phyloP scores from a whole-genome alignment of 2,329 filamentous ascomycete species.

The Cephalotrichum gorgonifer region DNA sequence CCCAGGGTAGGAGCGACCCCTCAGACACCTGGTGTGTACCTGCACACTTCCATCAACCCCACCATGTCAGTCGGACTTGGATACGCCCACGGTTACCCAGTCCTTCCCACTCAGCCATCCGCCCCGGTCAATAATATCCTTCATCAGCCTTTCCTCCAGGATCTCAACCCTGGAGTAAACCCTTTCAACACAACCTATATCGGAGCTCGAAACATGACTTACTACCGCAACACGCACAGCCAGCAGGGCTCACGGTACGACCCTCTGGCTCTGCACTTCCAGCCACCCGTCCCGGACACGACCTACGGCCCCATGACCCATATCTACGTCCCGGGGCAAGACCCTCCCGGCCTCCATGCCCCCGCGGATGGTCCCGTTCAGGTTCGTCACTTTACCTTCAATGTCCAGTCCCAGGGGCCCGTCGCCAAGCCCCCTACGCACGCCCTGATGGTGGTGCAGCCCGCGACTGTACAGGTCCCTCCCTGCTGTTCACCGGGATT shows the following conservation, averaged over 20 bases:
- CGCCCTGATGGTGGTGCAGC: background rate
- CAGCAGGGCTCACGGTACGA: conserved; percentile 20
- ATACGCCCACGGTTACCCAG: background rate
- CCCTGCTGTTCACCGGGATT: background rate
- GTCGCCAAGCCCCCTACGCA: background rate
- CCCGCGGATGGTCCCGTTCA: conserved; percentile 20
- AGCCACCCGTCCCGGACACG: conserved; percentile 49
- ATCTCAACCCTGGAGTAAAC: background rate
- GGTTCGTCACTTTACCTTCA: conserved; percentile 15
- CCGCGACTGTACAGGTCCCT: background rate
- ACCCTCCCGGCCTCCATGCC: conserved; percentile 20
- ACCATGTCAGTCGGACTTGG: conserved; percentile 1
- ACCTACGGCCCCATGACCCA: conserved; percentile 44
- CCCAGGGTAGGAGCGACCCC: background rate
- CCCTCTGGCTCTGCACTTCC: conserved; percentile 37
- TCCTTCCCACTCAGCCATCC: background rate
- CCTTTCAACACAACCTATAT: background rate
- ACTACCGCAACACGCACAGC: conserved; percentile 24
- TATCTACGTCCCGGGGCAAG: conserved; percentile 44
- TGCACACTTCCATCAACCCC: conserved; percentile 7
- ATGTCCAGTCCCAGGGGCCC: background rate
- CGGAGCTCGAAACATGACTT: conserved; percentile 18
- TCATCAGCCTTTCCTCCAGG: background rate
- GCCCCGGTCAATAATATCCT: background rate
- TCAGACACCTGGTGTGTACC: background rate